These are phyloP conservation scores for Saitozyma podzolica DNA, from an alignment of 768 basidiomycete species.

Conservation along the genomic window DNA sequence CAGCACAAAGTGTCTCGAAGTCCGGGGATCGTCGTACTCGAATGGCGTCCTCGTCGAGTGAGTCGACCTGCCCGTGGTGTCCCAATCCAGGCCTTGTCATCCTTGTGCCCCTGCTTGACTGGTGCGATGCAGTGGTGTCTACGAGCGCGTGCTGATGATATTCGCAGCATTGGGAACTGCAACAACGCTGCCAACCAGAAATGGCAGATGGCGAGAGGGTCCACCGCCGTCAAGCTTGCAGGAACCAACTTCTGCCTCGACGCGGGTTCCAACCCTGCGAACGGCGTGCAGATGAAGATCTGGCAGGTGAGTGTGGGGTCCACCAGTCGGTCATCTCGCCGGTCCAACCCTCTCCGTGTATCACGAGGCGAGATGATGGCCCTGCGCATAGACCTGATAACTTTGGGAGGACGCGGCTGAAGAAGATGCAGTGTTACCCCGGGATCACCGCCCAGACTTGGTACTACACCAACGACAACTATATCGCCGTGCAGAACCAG, in stretches of 20 bases:
- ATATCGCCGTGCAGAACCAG: constrained; percentile 21
- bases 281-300: constrained; percentile 36
- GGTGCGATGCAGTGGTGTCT: constrained; percentile 28
- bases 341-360: too few species aligned
- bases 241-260: constrained; percentile 41
- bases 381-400: not conserved
- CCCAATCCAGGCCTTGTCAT: not conserved
- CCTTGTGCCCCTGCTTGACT: not conserved
- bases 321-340: not conserved
- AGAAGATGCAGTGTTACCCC: constrained; percentile 27
- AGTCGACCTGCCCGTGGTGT: constrained; percentile 2
- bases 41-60: constrained; percentile 28
- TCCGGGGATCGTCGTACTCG: constrained; percentile 10
- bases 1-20: constrained; percentile 33
- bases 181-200: constrained; percentile 24
- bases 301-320: not conserved
- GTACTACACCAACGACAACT: constrained; percentile 32
- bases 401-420: not conserved
- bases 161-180: constrained; percentile 29
- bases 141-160: constrained; percentile 25
- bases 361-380: too few species aligned
- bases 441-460: constrained; percentile 33
- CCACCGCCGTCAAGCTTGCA: constrained; percentile 28
- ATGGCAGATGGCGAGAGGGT: constrained; percentile 26
- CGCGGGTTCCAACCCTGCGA: constrained; percentile 26